These are phyloP conservation scores for Lachancea quebecensis DNA, from an alignment of 805 yeast genomes.

Conservation along the genomic window DNA sequence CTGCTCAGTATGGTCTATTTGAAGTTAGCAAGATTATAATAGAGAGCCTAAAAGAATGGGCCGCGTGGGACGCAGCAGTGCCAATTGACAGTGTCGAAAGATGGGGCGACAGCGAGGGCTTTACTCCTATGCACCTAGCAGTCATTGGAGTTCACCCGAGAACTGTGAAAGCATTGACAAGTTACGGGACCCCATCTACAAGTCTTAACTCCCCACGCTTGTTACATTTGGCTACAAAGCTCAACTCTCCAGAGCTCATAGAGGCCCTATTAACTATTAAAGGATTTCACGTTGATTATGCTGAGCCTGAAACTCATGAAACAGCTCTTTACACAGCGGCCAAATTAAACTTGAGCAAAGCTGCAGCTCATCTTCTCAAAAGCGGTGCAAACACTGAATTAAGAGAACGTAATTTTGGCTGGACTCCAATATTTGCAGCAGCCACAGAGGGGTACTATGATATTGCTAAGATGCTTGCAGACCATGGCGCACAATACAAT, in stretches of 20 bases:
- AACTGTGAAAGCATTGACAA: constrained; percentile 56
- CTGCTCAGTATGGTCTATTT: constrained; percentile 78
- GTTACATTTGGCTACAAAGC: constrained; percentile 52
- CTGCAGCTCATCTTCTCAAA: constrained; percentile 49
- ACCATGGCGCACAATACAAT: constrained; percentile 46
- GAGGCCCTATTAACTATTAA: constrained; percentile 44
- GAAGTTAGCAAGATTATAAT: constrained; percentile 54
- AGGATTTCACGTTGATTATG: constrained; percentile 58
- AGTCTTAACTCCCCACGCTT: constrained; percentile 47
- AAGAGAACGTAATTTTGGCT: constrained; percentile 72
- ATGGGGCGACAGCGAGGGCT: constrained; percentile 69
- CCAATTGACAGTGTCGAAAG: constrained; percentile 48
- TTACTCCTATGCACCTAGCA: constrained; percentile 79
- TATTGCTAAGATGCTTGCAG: constrained; percentile 49
- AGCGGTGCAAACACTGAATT: constrained; percentile 68
- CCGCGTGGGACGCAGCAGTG: constrained; percentile 40
- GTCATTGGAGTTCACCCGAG: constrained; percentile 76
- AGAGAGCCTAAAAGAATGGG: constrained; percentile 52
- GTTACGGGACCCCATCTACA: constrained; percentile 34
- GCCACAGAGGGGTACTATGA: constrained; percentile 73
- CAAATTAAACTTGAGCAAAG: constrained; percentile 47
- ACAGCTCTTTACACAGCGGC: constrained; percentile 80
- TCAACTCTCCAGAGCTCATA: constrained; percentile 54
- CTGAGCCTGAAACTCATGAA: constrained; percentile 57
- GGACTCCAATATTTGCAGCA: constrained; percentile 91